Evolutionary conservation across 2,329 filamentous ascomycete species (phyloP).

Genomic region (Blumeriella jaapii): DNA sequence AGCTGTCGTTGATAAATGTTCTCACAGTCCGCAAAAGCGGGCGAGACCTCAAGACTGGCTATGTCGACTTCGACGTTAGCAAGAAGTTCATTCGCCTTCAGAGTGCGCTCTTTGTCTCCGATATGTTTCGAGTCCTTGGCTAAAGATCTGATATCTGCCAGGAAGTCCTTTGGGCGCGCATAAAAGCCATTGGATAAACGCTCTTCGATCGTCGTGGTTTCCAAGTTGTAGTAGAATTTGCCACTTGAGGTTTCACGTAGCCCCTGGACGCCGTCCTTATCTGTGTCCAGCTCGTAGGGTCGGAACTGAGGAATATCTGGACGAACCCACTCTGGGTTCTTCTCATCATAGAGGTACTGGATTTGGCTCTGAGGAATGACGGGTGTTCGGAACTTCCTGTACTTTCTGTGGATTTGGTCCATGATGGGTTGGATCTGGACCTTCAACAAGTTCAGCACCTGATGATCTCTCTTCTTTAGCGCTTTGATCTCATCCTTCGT

Average conservation of each 20-base stretch:
- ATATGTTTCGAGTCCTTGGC: conserved; percentile 73
- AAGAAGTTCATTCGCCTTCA: conserved; percentile 84
- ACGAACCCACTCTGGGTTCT: conserved; percentile 59
- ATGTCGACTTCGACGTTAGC: conserved; percentile 94
- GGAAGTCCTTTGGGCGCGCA: conserved; percentile 77
- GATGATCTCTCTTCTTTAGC: conserved; percentile 71
- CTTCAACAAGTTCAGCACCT: conserved; percentile 78
- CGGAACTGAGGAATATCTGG: conserved; percentile 44
- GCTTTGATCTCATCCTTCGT: conserved; percentile 72
- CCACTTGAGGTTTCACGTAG: conserved; percentile 62
- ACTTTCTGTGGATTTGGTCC: conserved; percentile 88
- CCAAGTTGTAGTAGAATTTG: conserved; percentile 92
- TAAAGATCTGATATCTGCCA: conserved; percentile 74
- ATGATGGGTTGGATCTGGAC: conserved; percentile 86
- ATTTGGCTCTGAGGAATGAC: conserved; percentile 65
- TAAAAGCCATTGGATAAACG: conserved; percentile 96
- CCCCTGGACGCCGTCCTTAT: conserved; percentile 67
- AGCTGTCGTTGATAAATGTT: conserved; percentile 65
- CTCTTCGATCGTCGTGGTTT: conserved; percentile 87
- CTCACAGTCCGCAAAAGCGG: conserved; percentile 65
- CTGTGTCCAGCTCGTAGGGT: conserved; percentile 69
- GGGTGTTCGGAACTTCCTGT: conserved; percentile 76
- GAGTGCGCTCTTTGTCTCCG: conserved; percentile 69
- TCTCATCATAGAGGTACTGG: conserved; percentile 73
- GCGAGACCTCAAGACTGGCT: conserved; percentile 58